These are phyloP conservation scores for Komagataella kurtzmanii DNA, from an alignment of 805 yeast genomes.

Conservation along the genomic window DNA sequence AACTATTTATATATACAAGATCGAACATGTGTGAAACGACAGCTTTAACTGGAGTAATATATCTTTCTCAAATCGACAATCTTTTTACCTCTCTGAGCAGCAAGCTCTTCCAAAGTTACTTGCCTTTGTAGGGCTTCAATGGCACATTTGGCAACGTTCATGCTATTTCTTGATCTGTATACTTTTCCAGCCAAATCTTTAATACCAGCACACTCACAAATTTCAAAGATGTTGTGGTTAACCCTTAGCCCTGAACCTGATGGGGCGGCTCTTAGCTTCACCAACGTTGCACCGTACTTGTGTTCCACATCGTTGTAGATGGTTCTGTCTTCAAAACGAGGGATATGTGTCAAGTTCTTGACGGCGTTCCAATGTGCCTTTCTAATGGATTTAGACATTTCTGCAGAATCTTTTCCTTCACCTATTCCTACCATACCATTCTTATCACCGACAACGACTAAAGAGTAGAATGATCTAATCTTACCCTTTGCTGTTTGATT, in stretches of 20 bases:
- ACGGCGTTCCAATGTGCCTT: slow-evolving; percentile 93
- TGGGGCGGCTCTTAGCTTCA: slow-evolving; percentile 75
- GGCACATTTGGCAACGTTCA: slow-evolving; percentile 88
- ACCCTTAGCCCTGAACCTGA: slow-evolving; percentile 91
- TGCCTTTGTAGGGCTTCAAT: slow-evolving; percentile 75
- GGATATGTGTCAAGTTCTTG: slow-evolving; percentile 67
- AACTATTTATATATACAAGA: not conserved
- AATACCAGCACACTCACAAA: slow-evolving; percentile 89
- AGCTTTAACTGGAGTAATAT: slow-evolving; percentile 44
- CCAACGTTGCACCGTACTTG: slow-evolving; percentile 77
- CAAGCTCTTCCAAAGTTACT: slow-evolving; percentile 74
- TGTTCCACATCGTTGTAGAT: slow-evolving; percentile 72
- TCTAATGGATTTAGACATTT: slow-evolving; percentile 57
- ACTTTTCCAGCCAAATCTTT: slow-evolving; percentile 87
- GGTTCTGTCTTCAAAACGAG: slow-evolving; percentile 86
- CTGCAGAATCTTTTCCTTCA: slow-evolving; percentile 81
- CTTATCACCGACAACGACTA: slow-evolving; percentile 85
- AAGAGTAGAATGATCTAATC: slow-evolving; percentile 65
- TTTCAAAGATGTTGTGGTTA: slow-evolving; percentile 78
- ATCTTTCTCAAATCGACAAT: slow-evolving; percentile 85
- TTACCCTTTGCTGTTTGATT: slow-evolving; percentile 91
- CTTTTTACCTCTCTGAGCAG: slow-evolving; percentile 88
- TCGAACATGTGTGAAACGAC: not conserved
- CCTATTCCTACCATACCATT: slow-evolving; percentile 93
- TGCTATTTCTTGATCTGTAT: slow-evolving; percentile 82